Conservation (phyloP, 2,329 filamentous ascomycete species). For the Pseudohalonectria lignicola region DNA sequence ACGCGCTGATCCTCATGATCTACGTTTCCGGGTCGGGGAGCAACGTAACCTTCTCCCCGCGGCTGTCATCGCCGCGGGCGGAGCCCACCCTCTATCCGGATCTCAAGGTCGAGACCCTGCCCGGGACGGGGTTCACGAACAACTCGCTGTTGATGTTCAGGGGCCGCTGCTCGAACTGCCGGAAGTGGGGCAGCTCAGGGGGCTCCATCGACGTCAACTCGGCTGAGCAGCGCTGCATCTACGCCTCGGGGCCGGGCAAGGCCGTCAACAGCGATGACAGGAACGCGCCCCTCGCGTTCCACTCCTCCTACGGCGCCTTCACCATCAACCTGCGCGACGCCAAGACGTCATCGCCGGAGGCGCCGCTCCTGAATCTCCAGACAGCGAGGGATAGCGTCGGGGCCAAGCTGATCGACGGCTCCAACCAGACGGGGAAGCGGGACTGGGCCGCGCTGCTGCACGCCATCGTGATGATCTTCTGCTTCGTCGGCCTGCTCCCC, state of each 20-base stretch:
- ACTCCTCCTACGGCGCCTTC: slow-evolving; percentile 43
- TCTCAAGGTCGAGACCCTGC: slow-evolving; percentile 30
- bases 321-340: slow-evolving; percentile 43
- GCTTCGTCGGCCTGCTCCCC: slow-evolving; percentile 44
- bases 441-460: slow-evolving; percentile 32
- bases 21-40: slow-evolving; percentile 34
- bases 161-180: slow-evolving; percentile 41
- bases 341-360: slow-evolving; percentile 16
- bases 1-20: slow-evolving; percentile 40
- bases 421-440: slow-evolving; percentile 12
- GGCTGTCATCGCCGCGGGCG: slow-evolving; percentile 31
- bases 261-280: slow-evolving; percentile 29
- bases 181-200: slow-evolving; percentile 36
- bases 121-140: slow-evolving; percentile 34
- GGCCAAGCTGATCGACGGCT: slow-evolving; percentile 15
- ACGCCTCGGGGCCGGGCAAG: slow-evolving; percentile 41
- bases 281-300: slow-evolving; percentile 35
- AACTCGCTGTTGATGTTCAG: slow-evolving; percentile 34
- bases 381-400: slow-evolving; percentile 21
- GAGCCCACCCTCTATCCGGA: slow-evolving; percentile 37
- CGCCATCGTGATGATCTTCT: slow-evolving; percentile 41
- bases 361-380: slow-evolving; percentile 24
- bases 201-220: slow-evolving; percentile 40
- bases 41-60: slow-evolving; percentile 46
- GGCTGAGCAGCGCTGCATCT: slow-evolving; percentile 38